phyloP scores from a whole-genome alignment of 148 eudicot genomes.

The Chenopodium suecicum region DNA sequence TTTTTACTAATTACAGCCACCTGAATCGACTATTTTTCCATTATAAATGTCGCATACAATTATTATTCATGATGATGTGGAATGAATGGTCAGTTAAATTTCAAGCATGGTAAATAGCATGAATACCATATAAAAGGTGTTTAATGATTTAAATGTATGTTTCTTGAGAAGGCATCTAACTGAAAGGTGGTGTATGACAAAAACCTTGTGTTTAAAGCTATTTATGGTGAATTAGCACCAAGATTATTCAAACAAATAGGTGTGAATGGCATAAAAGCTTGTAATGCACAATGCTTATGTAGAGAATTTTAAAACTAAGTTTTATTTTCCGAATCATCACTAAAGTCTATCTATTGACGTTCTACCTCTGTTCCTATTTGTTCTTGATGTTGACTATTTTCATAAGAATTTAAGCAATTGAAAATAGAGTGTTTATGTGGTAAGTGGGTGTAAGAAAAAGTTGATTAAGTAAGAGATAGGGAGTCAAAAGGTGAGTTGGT shows the following conservation, averaged over 20 bases:
- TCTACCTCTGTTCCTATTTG: too few relatives aligned
- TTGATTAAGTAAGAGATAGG: too few relatives aligned
- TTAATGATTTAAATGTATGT: not conserved
- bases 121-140: not conserved
- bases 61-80: not conserved
- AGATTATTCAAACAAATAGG: not conserved
- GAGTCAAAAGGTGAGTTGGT: too few relatives aligned
- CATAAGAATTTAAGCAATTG: too few relatives aligned
- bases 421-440: too few relatives aligned
- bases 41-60: not conserved
- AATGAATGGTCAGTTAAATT: not conserved
- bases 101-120: not conserved
- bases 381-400: too few relatives aligned
- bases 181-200: not conserved
- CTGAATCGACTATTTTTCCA: not conserved
- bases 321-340: too few relatives aligned
- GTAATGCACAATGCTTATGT: not conserved
- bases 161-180: not conserved
- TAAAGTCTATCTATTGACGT: too few relatives aligned
- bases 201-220: not conserved
- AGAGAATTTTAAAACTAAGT: not conserved
- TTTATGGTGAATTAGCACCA: not conserved
- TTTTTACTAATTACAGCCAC: too few relatives aligned
- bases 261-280: not conserved
- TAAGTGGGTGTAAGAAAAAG: too few relatives aligned